Percentiles rank a stretch among this genome's conserved stretches.
Evolutionary conservation across 2,329 filamentous ascomycete species (phyloP).

Genomic region (Trichoderma sp.): DNA sequence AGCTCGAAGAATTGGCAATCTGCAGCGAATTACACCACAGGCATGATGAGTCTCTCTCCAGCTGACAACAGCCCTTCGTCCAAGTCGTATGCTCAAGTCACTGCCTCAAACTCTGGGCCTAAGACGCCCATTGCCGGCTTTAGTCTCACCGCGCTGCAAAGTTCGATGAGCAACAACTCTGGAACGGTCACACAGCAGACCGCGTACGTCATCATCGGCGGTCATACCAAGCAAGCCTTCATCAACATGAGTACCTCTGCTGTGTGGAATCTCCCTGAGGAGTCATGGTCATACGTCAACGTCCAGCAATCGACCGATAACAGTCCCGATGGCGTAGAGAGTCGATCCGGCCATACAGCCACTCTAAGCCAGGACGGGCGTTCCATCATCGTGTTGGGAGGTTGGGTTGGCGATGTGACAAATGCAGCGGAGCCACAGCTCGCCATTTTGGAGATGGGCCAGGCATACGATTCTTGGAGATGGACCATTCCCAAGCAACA

Average conservation of each 20-base stretch:
- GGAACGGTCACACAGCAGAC: conserved; percentile 68
- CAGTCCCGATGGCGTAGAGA: conserved; percentile 56
- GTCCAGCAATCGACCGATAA: conserved; percentile 50
- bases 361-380: conserved; percentile 75
- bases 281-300: conserved; percentile 78
- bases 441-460: conserved; percentile 70
- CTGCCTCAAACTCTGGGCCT: conserved; percentile 51
- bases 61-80: conserved; percentile 24
- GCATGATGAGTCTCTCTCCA: conserved; percentile 67
- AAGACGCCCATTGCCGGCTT: conserved; percentile 85
- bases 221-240: conserved; percentile 79
- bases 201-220: conserved; percentile 78
- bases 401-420: conserved; percentile 82
- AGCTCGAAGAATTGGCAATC: conserved; percentile 58
- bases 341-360: conserved; percentile 84
- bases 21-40: conserved; percentile 72
- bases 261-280: conserved; percentile 80
- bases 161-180: conserved; percentile 66
- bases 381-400: conserved; percentile 76
- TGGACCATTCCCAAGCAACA: conserved; percentile 63
- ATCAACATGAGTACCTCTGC: conserved; percentile 93
- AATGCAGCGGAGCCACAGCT: conserved; percentile 80
- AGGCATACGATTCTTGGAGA: conserved; percentile 70
- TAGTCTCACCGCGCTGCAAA: conserved; percentile 69
- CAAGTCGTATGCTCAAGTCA: conserved; percentile 34